phyloP scores from a whole-genome alignment of 495 filamentous ascomycete species.

The Letharia lupina region DNA sequence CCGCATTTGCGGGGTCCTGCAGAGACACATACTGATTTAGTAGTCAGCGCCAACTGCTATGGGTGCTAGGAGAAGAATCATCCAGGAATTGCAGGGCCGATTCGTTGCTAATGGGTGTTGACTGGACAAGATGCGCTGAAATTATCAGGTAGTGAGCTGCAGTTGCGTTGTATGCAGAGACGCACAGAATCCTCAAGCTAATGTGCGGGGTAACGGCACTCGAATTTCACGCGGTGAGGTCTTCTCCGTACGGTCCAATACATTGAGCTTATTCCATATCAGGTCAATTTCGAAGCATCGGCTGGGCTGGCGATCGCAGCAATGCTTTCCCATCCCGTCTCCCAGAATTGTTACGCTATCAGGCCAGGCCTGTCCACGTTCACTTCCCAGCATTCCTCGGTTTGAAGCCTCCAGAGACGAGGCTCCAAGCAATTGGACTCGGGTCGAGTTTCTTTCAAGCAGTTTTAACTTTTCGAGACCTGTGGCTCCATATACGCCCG shows the following conservation, averaged over 20 bases:
- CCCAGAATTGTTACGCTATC: not conserved
- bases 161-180: not conserved
- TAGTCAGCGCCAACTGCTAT: not conserved
- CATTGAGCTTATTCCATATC: not conserved
- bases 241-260: not conserved
- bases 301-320: not conserved
- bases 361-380: not conserved
- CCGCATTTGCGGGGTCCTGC: not conserved
- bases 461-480: conserved; percentile 16
- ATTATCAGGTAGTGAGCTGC: not conserved
- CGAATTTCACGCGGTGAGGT: not conserved
- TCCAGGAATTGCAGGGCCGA: too few species aligned
- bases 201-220: not conserved
- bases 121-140: too few species aligned
- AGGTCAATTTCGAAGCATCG: not conserved
- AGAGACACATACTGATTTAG: not conserved
- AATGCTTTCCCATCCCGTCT: not conserved
- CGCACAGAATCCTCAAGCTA: not conserved
- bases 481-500: conserved; percentile 24
- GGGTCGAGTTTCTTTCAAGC: conserved; percentile 21
- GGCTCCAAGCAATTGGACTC: conserved; percentile 18
- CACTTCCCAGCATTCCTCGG: conserved; percentile 7
- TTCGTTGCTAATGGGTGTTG: too few species aligned
- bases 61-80: not conserved
- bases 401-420: conserved; percentile 29